Conservation (phyloP, 169 alveolate species). For the Plasmodium fragile region DNA sequence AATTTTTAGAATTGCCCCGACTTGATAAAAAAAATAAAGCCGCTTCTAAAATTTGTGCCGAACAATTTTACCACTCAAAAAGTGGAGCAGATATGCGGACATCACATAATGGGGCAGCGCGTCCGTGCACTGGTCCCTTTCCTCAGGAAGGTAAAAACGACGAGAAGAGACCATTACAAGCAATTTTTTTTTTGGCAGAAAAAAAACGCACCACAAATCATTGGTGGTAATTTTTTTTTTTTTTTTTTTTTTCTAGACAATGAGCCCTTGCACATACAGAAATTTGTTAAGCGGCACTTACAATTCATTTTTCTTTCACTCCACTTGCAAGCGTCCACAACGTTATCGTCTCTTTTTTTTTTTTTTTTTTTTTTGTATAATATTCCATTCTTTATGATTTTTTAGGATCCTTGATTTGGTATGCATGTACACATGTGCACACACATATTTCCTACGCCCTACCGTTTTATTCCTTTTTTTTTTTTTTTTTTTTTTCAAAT, state of each 20-base stretch:
- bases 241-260: background rate
- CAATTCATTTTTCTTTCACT: background rate
- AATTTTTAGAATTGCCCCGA: background rate
- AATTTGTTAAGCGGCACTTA: background rate
- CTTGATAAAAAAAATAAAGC: background rate
- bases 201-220: background rate
- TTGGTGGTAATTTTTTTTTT: background rate
- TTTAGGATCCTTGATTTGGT: background rate
- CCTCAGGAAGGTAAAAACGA: too few relatives aligned
- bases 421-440: background rate
- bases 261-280: background rate
- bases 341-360: background rate
- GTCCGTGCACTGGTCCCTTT: too few relatives aligned
- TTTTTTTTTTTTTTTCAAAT: background rate
- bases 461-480: background rate
- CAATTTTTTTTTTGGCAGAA: background rate
- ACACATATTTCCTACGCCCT: background rate
- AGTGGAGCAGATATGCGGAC: background rate
- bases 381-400: background rate
- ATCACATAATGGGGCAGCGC: too few relatives aligned
- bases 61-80: background rate
- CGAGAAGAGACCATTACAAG: background rate
- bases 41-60: background rate
- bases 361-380: background rate
- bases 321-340: background rate